Evolutionary conservation across 192 early-diverging fungal species (phyloP).

Genomic region (Coemansia umbellata): DNA sequence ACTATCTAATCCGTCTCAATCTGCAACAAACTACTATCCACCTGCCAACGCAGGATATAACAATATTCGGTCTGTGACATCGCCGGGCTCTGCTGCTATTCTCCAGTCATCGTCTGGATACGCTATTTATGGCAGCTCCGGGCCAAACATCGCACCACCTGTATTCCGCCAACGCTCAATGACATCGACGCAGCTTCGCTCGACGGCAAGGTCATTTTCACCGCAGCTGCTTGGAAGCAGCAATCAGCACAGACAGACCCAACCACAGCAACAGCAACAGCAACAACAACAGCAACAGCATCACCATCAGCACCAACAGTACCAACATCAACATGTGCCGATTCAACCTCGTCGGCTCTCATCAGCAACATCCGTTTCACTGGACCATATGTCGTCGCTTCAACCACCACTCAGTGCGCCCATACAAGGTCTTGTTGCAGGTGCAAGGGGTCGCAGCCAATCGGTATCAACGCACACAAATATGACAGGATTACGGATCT

Average conservation of each 20-base stretch:
- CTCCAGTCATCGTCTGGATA: background rate
- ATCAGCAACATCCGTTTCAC: background rate
- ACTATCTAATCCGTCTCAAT: background rate
- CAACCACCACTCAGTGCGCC: conserved; percentile 11
- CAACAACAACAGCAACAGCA: background rate
- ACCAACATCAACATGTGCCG: background rate
- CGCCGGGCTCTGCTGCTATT: background rate
- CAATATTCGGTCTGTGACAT: conserved; percentile 1
- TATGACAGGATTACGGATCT: conserved; percentile 29
- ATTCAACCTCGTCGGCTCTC: background rate
- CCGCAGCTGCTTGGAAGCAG: conserved; percentile 9
- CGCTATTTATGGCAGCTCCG: background rate
- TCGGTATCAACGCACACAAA: conserved; percentile 22
- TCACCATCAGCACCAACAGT: background rate
- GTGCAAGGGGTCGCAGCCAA: conserved; percentile 32
- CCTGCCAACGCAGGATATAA: background rate
- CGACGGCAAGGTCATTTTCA: conserved; percentile 4
- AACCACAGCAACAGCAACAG: background rate
- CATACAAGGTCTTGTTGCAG: background rate
- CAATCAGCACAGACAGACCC: background rate
- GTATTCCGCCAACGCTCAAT: conserved; percentile 25
- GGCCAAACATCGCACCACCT: conserved; percentile 7
- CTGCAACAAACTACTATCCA: background rate
- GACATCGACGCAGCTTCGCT: conserved; percentile 28
- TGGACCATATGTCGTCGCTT: background rate